Base-by-base conservation (phyloP, 139 green algal genomes). In the Tetraselmis chui region DNA sequence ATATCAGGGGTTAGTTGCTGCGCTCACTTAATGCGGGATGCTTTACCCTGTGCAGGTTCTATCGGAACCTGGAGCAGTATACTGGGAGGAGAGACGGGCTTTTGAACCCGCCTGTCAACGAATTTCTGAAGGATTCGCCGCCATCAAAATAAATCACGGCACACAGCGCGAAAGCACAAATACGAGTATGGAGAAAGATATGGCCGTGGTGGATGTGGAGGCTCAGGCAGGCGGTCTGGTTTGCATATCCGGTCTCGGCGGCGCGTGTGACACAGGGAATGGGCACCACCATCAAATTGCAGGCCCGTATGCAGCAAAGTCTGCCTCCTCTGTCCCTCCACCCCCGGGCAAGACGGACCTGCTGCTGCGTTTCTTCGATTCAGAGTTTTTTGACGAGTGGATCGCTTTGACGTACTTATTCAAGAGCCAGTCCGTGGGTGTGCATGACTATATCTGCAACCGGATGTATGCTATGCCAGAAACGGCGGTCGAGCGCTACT, bases 391-490 rank as follows among this genome's bases (percentile, higher is more conserved):
- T 59, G 90, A 96, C 82, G 89, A 93, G 32, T 98, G 93, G 92
- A 96, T 97, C 11, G 92, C 91, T 1, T 58, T 98, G 0, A 92
- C 89, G 90, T 97, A 98, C 82, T 81, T 99, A 22, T 94, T 93
- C 87, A 93, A 92, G 80, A 91, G 82, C 76, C 88, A 86, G 0
- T 84, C 90, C 2, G 85, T 87, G 24, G 93, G 90, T 0, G 91
- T 97, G 28, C 90, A 94, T 26, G 95, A 98, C 78, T 98, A 97
- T 81, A 83, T 98, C 28, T 98, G 94, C 88, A 94, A 95, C 67
- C 88, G 93, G 29, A 85, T 98, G 74, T 94, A 95, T 32, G 85
- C 89, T 11, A 85, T 98, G 59, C 89, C 93, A 5, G 91, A 97
- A 80, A 75, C 76, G 1, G 87, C 87, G 1, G 79, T 98, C 2